Conservation (phyloP, 2,329 filamentous ascomycete genomes). For the Ophiocordyceps camponoti-saundersi region DNA sequence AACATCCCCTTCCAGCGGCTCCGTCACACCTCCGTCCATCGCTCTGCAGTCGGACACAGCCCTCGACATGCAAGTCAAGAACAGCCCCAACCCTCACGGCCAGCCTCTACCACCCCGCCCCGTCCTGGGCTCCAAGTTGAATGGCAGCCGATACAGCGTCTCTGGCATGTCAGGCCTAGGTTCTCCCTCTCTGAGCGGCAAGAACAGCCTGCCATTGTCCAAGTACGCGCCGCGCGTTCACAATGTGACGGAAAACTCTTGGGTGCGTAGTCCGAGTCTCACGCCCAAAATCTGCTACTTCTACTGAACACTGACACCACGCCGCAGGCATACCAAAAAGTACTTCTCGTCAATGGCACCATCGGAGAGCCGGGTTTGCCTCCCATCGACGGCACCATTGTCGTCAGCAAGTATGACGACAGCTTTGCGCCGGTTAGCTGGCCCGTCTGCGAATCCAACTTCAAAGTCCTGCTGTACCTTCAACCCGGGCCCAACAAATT, state of each 20-base stretch:
- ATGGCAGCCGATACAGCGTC: slow-evolving; percentile 44
- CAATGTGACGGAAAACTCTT: slow-evolving; percentile 67
- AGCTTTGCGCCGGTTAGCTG: slow-evolving; percentile 67
- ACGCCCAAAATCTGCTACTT: background rate
- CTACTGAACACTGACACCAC: background rate
- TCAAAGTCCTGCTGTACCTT: slow-evolving; percentile 85
- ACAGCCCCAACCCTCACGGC: slow-evolving; percentile 14
- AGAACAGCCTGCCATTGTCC: slow-evolving; percentile 46
- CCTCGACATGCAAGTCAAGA: slow-evolving; percentile 43
- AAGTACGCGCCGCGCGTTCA: slow-evolving; percentile 65
- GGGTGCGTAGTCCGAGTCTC: slow-evolving; percentile 40
- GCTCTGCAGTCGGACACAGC: slow-evolving; percentile 48
- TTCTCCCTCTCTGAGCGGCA: slow-evolving; percentile 34
- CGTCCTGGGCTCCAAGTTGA: slow-evolving; percentile 17
- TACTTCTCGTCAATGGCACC: slow-evolving; percentile 65
- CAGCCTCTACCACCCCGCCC: slow-evolving; percentile 16
- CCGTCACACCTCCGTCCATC: slow-evolving; percentile 59
- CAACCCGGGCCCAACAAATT: slow-evolving; percentile 78
- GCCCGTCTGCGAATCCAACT: slow-evolving; percentile 79
- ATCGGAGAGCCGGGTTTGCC: slow-evolving; percentile 56
- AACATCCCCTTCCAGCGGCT: slow-evolving; percentile 48
- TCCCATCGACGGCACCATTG: slow-evolving; percentile 61
- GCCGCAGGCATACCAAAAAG: slow-evolving; percentile 75
- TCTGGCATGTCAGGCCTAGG: slow-evolving; percentile 45
- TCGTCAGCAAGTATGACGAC: slow-evolving; percentile 68